Base-by-base conservation (phyloP, 306 rosid species). In the Glycine tomentella region DNA sequence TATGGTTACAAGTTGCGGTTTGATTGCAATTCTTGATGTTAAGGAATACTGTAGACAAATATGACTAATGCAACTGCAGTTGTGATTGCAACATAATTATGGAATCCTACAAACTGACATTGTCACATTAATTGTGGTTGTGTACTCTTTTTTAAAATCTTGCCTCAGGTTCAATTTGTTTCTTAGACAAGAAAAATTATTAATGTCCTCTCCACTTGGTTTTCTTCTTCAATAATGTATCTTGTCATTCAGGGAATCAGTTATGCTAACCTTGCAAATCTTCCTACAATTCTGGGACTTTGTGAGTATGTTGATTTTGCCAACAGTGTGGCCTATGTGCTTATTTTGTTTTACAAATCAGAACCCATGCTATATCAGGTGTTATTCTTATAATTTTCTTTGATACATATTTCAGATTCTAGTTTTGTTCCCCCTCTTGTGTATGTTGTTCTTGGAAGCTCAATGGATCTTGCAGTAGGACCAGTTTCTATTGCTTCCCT, bases 361-460 rank as follows among this genome's bases (percentile, higher is more conserved):
- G 11, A 48, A 7, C 11, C 14, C 16, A 36, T 50, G 13, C 20
- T 36, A 36, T 67, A 7, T 38, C 36, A 10, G 4, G 46, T 48
- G 9, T 1, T 31, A 5, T 20, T 38, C 40, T 25, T 59, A n/a
- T n/a, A n/a, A n/a, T n/a, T n/a, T n/a, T n/a, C n/a, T 10, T 11
- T n/a, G 50, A 38, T 5, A 7, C 1, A 3, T 61, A 14, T 50
- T 74, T 71, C 70, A 94, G 98, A 94, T 89, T 92, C 96, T 14
- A 92, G 98, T 90, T 94, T 94, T 85, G 93, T 92, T 80, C 31
- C 31, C 98, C 98, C 98, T 31, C 81, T 94, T 56, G 83, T 94
- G 64, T 92, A 94, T 63, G 92, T 89, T 76, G 88, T 1, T 25
- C 31, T 25, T 25, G 31, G 31, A 25, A 25, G 31, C 31, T 25